Base-by-base conservation (phyloP, 169 alveolate species). In the Theileria parva region DNA sequence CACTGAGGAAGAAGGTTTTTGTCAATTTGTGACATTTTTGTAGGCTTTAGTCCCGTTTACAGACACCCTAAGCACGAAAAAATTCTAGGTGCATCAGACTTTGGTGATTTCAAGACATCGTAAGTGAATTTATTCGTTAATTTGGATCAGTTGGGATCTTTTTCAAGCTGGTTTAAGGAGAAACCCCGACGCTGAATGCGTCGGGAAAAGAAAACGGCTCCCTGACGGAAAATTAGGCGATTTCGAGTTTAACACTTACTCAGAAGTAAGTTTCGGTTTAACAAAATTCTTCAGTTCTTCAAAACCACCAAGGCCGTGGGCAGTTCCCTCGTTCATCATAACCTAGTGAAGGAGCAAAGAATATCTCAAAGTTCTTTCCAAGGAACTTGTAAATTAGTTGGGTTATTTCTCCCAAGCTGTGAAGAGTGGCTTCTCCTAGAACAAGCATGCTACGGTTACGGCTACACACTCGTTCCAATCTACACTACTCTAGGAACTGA, bases 351-450 rank as follows among this genome's bases (percentile, higher is more conserved):
- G 34, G 79, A 59, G 19, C 91, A 85, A 50, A 60, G 63, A 15
- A 32, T 84, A 1, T 69, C 51, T 11, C 25, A 67, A 71, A 77
- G 74, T n/a, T 39, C n/a, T 19, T 39, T 71, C n/a, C 28, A 27
- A 53, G 66, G 51, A 69, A 48, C 84, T 19, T 65, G 72, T 7
- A 85, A 51, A 60, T 44, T 78, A 66, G 85, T 85, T 7, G 94
- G 94, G 39, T 60, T 90, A 21, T 90, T 85, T 48, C 65, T 90
- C 64, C 91, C 94, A 28, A 90, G 86, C 70, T 86, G 92, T 70
- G 80, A 79, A 59, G 96, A 93, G 83, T 93, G 96, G 96, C 81
- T 89, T 37, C 77, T 93, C 13, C 75, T 87, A 39, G 96, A 93
- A 77, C 84, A 86, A 39, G 94, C 94, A 28, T 93, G 95, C 74